A percentile compares a stretch with the other conserved stretches of the same genome.
Conservation (phyloP, 805 yeast species). For the Starmerella vaccinii region DNA sequence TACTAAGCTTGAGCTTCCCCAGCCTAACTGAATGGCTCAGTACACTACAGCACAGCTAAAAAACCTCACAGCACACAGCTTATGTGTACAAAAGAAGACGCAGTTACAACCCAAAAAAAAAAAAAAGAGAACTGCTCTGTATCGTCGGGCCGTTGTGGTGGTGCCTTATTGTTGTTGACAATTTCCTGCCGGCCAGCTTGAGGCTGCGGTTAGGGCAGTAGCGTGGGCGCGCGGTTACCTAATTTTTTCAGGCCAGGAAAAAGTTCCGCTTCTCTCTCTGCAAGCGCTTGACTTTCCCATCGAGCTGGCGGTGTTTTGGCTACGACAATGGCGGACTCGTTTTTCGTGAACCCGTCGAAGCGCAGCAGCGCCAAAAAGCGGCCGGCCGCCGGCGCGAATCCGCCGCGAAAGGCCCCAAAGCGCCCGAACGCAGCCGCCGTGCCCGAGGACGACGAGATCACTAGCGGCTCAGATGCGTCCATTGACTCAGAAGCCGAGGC, state of each 20-base stretch:
- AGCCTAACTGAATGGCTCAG: background rate
- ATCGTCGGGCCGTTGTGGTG: background rate
- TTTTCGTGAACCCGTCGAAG: conserved; percentile 19
- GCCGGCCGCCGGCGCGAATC: background rate
- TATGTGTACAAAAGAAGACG: too few relatives aligned
- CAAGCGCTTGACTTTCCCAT: background rate
- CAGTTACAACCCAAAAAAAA: too few relatives aligned
- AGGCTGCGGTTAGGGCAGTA: background rate
- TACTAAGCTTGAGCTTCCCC: background rate
- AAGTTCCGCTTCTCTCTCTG: conserved; percentile 1
- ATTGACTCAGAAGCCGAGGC: conserved; percentile 11
- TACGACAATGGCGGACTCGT: conserved; percentile 20
- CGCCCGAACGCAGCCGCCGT: background rate
- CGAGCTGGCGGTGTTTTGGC: background rate
- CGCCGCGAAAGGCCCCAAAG: background rate
- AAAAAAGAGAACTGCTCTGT: background rate
- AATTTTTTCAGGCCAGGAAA: conserved; percentile 3
- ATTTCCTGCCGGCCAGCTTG: too few relatives aligned
- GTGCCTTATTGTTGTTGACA: background rate
- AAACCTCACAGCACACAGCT: too few relatives aligned
- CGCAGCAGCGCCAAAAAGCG: conserved; percentile 13
- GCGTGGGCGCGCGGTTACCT: background rate
- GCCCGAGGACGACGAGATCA: conserved; percentile 21
- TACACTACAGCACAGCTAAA: too few relatives aligned
- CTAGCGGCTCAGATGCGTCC: conserved; percentile 19